These are phyloP conservation scores for Clonostachys solani DNA, from an alignment of 2,329 filamentous ascomycete genomes.

Conservation along the genomic window DNA sequence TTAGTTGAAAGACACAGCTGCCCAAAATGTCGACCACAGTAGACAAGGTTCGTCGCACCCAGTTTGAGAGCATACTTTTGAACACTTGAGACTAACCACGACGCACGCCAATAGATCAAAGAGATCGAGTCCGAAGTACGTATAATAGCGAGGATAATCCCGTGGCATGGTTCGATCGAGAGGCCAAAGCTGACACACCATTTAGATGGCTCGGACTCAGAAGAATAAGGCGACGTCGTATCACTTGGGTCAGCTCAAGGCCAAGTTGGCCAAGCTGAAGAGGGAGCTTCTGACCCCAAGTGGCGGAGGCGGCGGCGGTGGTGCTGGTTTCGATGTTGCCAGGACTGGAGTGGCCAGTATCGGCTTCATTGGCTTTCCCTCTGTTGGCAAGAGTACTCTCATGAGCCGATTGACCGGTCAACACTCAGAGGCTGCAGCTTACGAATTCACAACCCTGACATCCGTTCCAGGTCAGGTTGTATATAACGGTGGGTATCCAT, in stretches of 20 bases:
- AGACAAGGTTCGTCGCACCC: conserved; percentile 68
- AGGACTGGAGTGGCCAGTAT: conserved; percentile 96
- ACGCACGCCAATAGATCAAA: conserved; percentile 68
- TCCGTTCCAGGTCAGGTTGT: conserved; percentile 94
- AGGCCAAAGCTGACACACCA: not conserved
- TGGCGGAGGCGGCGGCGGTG: conserved; percentile 78
- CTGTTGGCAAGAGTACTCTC: conserved; percentile 95
- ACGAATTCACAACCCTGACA: conserved; percentile 97
- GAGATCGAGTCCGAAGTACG: conserved; percentile 91
- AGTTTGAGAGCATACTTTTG: not conserved
- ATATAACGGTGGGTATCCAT: conserved; percentile 66
- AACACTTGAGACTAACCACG: conserved; percentile 16
- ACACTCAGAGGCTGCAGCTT: conserved; percentile 94
- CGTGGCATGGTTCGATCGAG: not conserved
- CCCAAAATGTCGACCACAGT: conserved; percentile 90
- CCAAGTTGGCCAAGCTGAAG: conserved; percentile 97
- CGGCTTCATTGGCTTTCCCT: conserved; percentile 97
- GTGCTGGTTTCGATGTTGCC: conserved; percentile 92
- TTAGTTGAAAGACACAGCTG: conserved; percentile 4
- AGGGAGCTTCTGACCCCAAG: conserved; percentile 87
- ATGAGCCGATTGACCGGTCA: conserved; percentile 94
- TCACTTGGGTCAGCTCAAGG: conserved; percentile 94
- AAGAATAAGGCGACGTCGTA: conserved; percentile 96
- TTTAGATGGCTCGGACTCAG: conserved; percentile 88
- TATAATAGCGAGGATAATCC: conserved; percentile 8